Evolutionary conservation across 176 grass and related monocot species (phyloP), one percentile per base, ranked within the genome.

Genomic region (Pontederia crassipes): DNA sequence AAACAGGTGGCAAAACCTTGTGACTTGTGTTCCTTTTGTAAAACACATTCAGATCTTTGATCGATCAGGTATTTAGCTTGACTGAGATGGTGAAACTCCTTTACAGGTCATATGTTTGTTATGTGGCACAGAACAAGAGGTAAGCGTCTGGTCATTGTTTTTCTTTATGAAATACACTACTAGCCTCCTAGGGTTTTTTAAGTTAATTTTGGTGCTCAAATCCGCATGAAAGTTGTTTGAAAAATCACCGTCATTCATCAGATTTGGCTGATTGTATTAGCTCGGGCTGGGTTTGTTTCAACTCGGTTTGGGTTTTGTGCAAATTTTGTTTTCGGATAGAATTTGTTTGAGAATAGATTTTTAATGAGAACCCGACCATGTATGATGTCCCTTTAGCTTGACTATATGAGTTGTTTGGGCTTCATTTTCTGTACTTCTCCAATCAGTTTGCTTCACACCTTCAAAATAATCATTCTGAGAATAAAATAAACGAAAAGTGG

Each of bases 61-160:
- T 67, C 17, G 27, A 14, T 45, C 68, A 48, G 68, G n/a, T 59
- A 0, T 2, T 71, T 54, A 32, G 50, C 49, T 9, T 70, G 52
- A 1, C 45, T 59, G 13, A 10, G 20, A 24, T 24, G 20, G 20
- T 24, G 20, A 59, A 48, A 63, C 54, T 64, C 64, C 52, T 60
- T 77, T 66, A 68, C 78, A 89, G 82, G 79, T 90, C 18, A 68
- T 98, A 91, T 98, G 87, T 71, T 81, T 84, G 28, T 57, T 92
- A 47, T 98, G 93, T 66, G 74, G 52, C 53, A 88, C 87, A 17
- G 84, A 98, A 61, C 93, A 98, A 83, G 79, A 92, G 93, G 93
- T 82, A 83, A 1, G 64, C 32, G 15, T 58, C 11, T 64, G 20
- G 8, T 48, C 24, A 24, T 18, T 8, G 9, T 10, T 11, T 2